Evolutionary conservation across 2,329 filamentous ascomycete genomes (phyloP).

Genomic region (Metarhizium rileyi): DNA sequence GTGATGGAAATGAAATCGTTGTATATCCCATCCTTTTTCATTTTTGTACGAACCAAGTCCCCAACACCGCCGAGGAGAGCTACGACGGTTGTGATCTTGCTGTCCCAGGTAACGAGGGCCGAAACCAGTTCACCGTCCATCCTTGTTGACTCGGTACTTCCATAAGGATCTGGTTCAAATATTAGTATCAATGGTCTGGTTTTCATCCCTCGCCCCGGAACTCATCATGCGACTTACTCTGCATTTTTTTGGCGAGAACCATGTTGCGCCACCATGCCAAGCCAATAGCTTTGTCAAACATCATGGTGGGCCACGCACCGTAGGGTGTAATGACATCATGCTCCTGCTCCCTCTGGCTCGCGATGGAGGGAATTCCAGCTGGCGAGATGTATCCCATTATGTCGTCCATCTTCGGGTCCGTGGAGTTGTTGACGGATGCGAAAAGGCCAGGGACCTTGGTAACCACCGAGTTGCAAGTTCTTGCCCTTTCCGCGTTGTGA

Average conservation of each 20-base stretch:
- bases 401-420: conserved; percentile 23
- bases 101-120: conserved; percentile 32
- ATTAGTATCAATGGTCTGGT: neutral
- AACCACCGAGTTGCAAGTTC: conserved; percentile 31
- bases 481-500: conserved; percentile 28
- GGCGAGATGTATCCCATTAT: conserved; percentile 31
- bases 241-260: conserved; percentile 32
- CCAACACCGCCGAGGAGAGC: conserved; percentile 28
- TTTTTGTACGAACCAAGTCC: conserved; percentile 26
- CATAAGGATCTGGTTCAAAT: conserved; percentile 23
- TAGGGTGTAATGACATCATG: conserved; percentile 32
- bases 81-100: conserved; percentile 31
- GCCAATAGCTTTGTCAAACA: conserved; percentile 28
- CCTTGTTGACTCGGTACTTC: conserved; percentile 27
- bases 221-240: conserved; percentile 20
- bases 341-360: conserved; percentile 29
- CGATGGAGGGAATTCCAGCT: conserved; percentile 29
- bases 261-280: conserved; percentile 34
- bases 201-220: neutral
- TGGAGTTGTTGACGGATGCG: conserved; percentile 33
- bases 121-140: conserved; percentile 29
- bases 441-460: conserved; percentile 29
- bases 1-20: conserved; percentile 23
- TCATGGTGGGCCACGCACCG: conserved; percentile 25
- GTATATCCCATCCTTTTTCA: conserved; percentile 28